phyloP scores from a whole-genome alignment of 2,329 filamentous ascomycete genomes.

The Diaporthe aspalathi region DNA sequence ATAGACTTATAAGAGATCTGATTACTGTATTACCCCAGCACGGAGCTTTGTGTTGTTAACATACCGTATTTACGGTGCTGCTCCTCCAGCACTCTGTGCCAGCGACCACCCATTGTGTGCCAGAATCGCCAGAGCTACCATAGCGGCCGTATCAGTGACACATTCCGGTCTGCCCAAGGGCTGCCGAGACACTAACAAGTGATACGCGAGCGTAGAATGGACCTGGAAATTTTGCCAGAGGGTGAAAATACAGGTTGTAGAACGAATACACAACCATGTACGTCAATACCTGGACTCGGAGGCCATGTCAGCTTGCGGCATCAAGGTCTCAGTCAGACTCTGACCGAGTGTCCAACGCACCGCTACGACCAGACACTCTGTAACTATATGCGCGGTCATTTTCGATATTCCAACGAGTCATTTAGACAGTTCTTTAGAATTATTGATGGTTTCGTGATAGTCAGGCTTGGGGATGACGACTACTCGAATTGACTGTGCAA shows the following conservation, averaged over 20 bases:
- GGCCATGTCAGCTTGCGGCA: background rate
- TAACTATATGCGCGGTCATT: background rate
- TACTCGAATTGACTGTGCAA: background rate
- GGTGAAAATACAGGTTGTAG: conserved; percentile 13
- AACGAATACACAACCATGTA: background rate
- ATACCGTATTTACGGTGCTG: background rate
- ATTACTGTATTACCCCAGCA: too few relatives aligned
- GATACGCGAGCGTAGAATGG: background rate
- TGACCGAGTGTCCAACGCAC: background rate
- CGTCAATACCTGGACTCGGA: background rate
- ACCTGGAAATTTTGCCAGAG: background rate
- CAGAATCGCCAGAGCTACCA: conserved; percentile 1
- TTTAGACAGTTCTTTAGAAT: too few relatives aligned
- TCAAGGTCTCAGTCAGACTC: background rate
- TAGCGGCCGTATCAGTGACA: background rate
- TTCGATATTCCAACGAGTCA: background rate
- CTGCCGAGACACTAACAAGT: background rate
- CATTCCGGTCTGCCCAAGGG: background rate
- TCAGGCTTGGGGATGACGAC: too few relatives aligned
- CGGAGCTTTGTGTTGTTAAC: background rate
- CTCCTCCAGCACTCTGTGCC: background rate
- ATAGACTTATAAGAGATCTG: background rate
- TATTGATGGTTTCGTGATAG: too few relatives aligned
- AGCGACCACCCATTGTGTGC: background rate
- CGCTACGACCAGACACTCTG: background rate